A percentile compares a stretch with the other conserved stretches of the same genome.
phyloP scores from a whole-genome alignment of 257 asterid species.

The Plantago elongata region DNA sequence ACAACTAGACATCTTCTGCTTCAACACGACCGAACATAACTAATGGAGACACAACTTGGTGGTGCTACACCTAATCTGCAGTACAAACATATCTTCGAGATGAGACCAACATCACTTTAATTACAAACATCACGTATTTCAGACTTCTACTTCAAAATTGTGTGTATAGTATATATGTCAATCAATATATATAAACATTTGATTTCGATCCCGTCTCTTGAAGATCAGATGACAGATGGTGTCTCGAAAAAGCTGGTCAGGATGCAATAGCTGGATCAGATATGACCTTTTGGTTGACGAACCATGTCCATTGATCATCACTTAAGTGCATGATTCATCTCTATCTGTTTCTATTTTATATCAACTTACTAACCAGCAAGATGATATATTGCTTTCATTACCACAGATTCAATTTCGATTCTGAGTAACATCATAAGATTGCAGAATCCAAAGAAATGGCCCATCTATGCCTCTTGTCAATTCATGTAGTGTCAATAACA shows the following conservation, averaged over 20 bases:
- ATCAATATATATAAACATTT: too few relatives aligned
- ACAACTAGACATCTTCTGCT: conserved; percentile 40
- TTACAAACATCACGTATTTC: too few relatives aligned
- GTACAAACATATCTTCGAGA: not conserved
- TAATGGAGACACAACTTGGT: conserved; percentile 35
- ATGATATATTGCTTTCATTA: conserved; percentile 24
- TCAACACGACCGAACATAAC: conserved; percentile 34
- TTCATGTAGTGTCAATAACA: conserved; percentile 18
- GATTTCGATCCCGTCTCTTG: too few relatives aligned
- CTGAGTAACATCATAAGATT: conserved; percentile 53
- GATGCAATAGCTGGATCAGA: conserved; percentile 33
- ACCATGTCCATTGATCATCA: conserved; percentile 30
- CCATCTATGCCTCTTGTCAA: conserved; percentile 38
- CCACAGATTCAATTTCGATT: conserved; percentile 22
- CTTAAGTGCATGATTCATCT: conserved; percentile 15
- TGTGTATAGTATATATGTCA: too few relatives aligned
- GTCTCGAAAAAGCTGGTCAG: too few relatives aligned
- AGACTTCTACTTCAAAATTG: too few relatives aligned
- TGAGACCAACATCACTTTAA: too few relatives aligned
- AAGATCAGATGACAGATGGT: too few relatives aligned
- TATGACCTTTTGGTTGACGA: conserved; percentile 61
- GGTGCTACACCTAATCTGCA: conserved; percentile 51
- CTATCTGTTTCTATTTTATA: conserved; percentile 8
- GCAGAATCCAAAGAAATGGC: conserved; percentile 47
- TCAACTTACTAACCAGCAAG: not conserved